Evolutionary conservation across 1,284 basidiomycete species (phyloP), one percentile per base, ranked within the genome.

Genomic region (Tremellales sp.): DNA sequence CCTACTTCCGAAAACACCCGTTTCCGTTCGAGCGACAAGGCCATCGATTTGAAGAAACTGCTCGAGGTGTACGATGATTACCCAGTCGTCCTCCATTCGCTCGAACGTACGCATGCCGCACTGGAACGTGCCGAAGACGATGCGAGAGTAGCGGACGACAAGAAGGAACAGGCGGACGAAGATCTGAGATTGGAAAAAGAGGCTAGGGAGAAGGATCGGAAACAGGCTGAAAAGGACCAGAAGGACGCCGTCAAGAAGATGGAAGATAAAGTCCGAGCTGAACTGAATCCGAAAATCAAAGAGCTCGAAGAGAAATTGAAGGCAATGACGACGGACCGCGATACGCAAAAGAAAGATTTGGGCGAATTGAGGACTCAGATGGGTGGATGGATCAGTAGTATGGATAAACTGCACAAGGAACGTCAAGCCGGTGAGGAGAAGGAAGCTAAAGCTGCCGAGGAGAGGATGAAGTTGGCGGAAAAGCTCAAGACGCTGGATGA

Each of bases 261-360:
- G 24, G 59, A 61, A 26, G 54, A 58, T 39, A 54, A 53, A 36
- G 48, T 58, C 0, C 33, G 59, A 17, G 54, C 35, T 6, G 59
- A 58, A n/a, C 46, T 61, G 3, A 51, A 57, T 27, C 59, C 59
- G 2, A 58, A 58, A 36, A 56, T 61, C 24, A 49, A 44, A 15
- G 52, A 53, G 7, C 40, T 61, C 24, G 46, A 54, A 41, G 45
- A 35, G 17, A 52, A 51, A 25, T 21, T 58, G 12, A 52, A 46
- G 29, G 41, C 17, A 7, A 33, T 48, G 21, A 49, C 46, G 25
- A 43, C 40, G 24, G 53, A 56, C 10, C 6, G 54, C 31, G 52
- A 58, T 27, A 48, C 25, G 40, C 35, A 49, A 6, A 46, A 54
- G 31, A 56, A 48, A 35, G 59, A 61, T 22, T 35, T 61, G n/a